Evolutionary conservation across 2,329 filamentous ascomycete species (phyloP).

Genomic region (Fusarium humuli): DNA sequence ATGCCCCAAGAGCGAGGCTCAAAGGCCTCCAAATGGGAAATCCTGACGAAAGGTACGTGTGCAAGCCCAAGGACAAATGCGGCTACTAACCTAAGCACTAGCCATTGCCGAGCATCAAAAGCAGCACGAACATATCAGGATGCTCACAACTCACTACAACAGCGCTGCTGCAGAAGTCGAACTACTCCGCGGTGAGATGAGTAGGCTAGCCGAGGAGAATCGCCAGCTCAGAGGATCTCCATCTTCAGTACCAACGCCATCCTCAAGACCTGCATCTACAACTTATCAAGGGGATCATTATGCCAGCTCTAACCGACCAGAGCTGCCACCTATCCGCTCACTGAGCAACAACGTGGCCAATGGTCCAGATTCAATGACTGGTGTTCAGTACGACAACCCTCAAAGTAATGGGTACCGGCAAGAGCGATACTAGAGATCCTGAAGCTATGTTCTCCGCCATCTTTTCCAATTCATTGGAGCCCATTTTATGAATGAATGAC

Average conservation of each 20-base stretch:
- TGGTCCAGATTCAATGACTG: conserved; percentile 72
- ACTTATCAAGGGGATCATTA: conserved; percentile 50
- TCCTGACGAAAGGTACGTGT: conserved; percentile 80
- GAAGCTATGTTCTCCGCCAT: not conserved
- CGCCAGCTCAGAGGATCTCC: conserved; percentile 57
- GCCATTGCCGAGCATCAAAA: conserved; percentile 72
- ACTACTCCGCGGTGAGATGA: conserved; percentile 62
- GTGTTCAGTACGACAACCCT: conserved; percentile 70
- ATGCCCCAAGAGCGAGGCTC: conserved; percentile 84
- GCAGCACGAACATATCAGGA: conserved; percentile 62
- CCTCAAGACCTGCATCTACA: conserved; percentile 33
- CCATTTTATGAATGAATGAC: conserved; percentile 46
- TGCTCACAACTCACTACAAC: conserved; percentile 60
- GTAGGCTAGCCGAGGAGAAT: conserved; percentile 60
- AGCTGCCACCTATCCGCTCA: conserved; percentile 68
- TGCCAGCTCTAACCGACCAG: conserved; percentile 55
- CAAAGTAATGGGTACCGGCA: conserved; percentile 61
- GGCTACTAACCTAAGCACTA: conserved; percentile 47
- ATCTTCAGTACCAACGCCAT: conserved; percentile 31
- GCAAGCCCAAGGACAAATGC: not conserved
- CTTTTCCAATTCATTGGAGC: conserved; percentile 28
- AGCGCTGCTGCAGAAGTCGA: conserved; percentile 59
- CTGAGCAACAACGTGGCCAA: conserved; percentile 58
- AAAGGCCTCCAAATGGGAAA: conserved; percentile 92
- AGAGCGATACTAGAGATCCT: conserved; percentile 51